phyloP scores from a whole-genome alignment of 352 stramenopile species.

The Phytophthora niederhauseri region DNA sequence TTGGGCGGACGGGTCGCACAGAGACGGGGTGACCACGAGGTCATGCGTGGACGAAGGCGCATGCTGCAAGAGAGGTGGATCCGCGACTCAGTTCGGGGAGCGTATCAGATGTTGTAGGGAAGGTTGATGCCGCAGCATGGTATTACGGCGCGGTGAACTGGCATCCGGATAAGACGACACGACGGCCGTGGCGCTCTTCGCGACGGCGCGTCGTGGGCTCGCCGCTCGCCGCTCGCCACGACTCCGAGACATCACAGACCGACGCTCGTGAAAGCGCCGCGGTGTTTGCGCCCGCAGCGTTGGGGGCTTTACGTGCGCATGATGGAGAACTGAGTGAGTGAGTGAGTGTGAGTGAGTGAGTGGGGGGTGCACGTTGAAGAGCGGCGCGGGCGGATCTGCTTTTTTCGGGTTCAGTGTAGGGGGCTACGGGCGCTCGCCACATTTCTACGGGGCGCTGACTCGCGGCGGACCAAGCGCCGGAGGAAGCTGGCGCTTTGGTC shows the following conservation, averaged over 20 bases:
- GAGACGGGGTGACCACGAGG: slow-evolving; percentile 12
- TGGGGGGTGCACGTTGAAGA: slow-evolving; percentile 12
- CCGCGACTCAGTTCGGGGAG: background rate
- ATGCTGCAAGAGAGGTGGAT: background rate
- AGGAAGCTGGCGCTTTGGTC: slow-evolving; percentile 14
- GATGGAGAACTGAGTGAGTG: too few species aligned
- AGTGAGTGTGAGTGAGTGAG: too few species aligned
- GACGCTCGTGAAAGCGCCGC: background rate
- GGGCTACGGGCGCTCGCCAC: background rate
- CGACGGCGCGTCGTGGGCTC: slow-evolving; percentile 1
- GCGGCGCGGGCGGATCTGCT: slow-evolving; percentile 3
- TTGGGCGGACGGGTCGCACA: slow-evolving; percentile 12
- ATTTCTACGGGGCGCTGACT: slow-evolving; percentile 7
- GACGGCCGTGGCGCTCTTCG: slow-evolving; percentile 13
- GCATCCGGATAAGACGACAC: slow-evolving; percentile 28
- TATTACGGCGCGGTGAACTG: slow-evolving; percentile 16
- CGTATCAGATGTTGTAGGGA: background rate
- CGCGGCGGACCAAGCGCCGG: slow-evolving; percentile 19
- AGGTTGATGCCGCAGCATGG: slow-evolving; percentile 9
- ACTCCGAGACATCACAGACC: slow-evolving; percentile 2
- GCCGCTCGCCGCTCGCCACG: background rate
- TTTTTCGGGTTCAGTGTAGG: slow-evolving; percentile 10
- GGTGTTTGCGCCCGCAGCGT: background rate
- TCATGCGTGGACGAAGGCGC: background rate
- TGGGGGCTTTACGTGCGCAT: too few species aligned